Evolutionary conservation across 345 rosid species (phyloP).

Genomic region (Pelargonium nanum): DNA sequence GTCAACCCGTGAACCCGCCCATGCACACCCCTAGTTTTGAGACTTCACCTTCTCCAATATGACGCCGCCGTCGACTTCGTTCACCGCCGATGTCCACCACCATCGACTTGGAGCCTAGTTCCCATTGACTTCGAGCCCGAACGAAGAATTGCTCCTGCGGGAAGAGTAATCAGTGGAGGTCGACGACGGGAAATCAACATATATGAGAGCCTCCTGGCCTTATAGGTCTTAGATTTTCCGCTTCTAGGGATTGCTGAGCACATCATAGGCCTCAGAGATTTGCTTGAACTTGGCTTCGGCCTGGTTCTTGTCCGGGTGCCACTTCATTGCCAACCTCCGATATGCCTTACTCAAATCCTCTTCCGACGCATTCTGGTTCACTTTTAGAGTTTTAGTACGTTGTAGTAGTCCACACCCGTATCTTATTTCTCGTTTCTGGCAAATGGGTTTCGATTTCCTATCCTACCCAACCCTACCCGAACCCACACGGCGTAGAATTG

Average conservation of each 20-base stretch:
- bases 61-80: no score
- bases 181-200: conserved; percentile 36
- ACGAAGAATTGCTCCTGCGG: conserved; percentile 16
- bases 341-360: conserved; percentile 73
- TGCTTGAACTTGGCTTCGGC: conserved; percentile 87
- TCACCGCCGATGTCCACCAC: no score
- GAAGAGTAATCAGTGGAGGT: conserved; percentile 12
- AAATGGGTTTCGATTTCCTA: not conserved
- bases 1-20: no score
- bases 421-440: not conserved
- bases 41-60: no score
- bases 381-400: conserved; percentile 65
- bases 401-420: conserved; percentile 92
- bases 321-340: conserved; percentile 69
- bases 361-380: conserved; percentile 50
- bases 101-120: no score
- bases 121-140: conserved; percentile 45
- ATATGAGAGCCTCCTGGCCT: conserved; percentile 65
- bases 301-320: conserved; percentile 94
- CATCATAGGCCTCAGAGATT: conserved; percentile 80
- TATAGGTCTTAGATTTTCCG: conserved; percentile 78
- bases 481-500: no score
- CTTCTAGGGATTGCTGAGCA: conserved; percentile 60
- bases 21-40: no score
- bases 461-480: no score